Base-by-base conservation (phyloP, 768 basidiomycete genomes). In the Paxillus involutus region DNA sequence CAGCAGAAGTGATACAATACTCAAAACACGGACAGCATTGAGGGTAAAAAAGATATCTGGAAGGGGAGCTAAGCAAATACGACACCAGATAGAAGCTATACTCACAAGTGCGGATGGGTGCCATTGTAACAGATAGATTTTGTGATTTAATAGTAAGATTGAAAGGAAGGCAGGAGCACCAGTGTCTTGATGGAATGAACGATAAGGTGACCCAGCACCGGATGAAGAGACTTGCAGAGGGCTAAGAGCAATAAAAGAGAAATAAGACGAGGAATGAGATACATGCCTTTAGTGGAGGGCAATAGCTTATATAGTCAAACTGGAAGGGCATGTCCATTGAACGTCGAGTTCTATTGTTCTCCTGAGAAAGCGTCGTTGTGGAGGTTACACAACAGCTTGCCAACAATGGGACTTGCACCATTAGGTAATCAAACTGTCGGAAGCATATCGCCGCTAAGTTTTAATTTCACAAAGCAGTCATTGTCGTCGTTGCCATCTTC, bases 1-100 rank as follows among this genome's bases (percentile, higher is more conserved):
- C 44, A 95, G 82, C 7, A 89, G 57, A 49, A 96, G 79, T 8
- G 84, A 79, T 48, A 95, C 78, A 62, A 97, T 84, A 72, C 90
- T 91, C 44, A 97, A 70, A 35, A 80, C 72, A 29, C 94, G 90
- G 64, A 91, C 80, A 64, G 67, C 78, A 64, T 96, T 95, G 64
- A 96, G 86, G 44, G 79, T 81, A 63, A 90, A 84, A 75, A 92
- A 94, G 24, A 80, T 64, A 61, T 84, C 79, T 80, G 58, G 10
- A 32, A 36, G 4, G 47, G 24, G 14, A 26, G 30, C 47, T 59
- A 54, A 61, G 45, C 4, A n/a, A 21, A 45, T 9, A 19, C 11
- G 35, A 7, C 24, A 46, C 17, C 21, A 24, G 24, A 53, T 3
- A 4, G 14, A 30, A 14, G 49, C 37, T 8, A 46, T 16, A 75